Conservation (phyloP, 208 protist species). For the Willaertia magna region DNA sequence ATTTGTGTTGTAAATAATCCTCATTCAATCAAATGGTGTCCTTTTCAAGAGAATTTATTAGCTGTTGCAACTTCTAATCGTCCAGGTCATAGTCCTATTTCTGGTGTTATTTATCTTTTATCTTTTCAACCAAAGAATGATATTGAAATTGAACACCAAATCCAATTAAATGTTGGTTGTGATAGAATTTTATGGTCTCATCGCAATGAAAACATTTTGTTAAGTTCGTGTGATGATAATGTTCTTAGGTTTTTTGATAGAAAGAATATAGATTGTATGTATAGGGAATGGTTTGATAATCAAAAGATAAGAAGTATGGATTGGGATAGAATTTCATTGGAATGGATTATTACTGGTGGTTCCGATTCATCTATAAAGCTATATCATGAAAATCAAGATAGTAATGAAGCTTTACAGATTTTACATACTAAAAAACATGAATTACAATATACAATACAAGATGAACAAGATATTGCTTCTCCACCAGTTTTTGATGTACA, state of each 20-base stretch:
- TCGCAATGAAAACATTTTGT: neutral
- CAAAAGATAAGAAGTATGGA: neutral
- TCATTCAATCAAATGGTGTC: neutral
- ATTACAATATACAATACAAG: neutral
- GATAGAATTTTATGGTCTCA: neutral
- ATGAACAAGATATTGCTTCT: neutral
- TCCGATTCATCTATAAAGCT: neutral
- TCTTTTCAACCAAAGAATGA: neutral
- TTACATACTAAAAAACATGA: neutral
- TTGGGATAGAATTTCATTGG: neutral
- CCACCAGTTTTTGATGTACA: neutral
- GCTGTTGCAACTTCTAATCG: neutral
- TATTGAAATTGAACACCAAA: slow-evolving; percentile 11
- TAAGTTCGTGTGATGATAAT: neutral
- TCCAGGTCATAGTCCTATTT: slow-evolving; percentile 3
- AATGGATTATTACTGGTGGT: neutral
- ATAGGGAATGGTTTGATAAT: neutral
- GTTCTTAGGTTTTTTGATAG: neutral
- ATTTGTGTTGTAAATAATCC: neutral
- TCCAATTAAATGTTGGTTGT: neutral
- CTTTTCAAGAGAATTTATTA: neutral
- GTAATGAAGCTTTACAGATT: neutral
- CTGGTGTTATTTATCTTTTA: neutral
- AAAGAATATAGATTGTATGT: slow-evolving; percentile 2
- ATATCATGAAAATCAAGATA: neutral